phyloP scores from a whole-genome alignment of 805 yeast genomes.

The Trichomonascus vanleenenianus region DNA sequence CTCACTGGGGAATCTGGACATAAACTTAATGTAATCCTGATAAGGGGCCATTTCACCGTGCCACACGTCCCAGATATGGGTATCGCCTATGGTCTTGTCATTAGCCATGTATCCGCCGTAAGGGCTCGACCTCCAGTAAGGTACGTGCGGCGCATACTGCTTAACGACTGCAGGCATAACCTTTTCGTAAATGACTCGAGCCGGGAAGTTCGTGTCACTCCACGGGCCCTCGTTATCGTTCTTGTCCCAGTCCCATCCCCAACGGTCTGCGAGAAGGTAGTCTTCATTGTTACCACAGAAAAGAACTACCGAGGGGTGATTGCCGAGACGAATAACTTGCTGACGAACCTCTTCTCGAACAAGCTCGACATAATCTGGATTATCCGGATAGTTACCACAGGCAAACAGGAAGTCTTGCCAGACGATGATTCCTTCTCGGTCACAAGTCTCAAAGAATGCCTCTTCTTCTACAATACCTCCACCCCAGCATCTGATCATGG shows the following conservation, averaged over 20 bases:
- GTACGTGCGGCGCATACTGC: conserved; percentile 6
- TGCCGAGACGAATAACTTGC: conserved; percentile 35
- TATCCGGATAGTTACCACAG: conserved; percentile 44
- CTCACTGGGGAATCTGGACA: conserved; percentile 5
- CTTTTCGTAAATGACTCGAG: conserved; percentile 34
- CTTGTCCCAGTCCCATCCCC: conserved; percentile 13
- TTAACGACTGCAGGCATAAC: conserved; percentile 6
- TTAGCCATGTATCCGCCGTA: conserved; percentile 10
- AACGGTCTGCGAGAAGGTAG: conserved; percentile 36
- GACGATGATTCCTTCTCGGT: conserved; percentile 35
- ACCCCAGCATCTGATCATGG: conserved; percentile 41
- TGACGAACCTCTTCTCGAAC: conserved; percentile 34
- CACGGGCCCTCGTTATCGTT: conserved; percentile 6
- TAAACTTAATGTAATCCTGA: conserved; percentile 4
- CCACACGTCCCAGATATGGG: conserved; percentile 10
- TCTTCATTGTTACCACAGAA: conserved; percentile 36
- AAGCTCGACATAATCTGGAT: conserved; percentile 27
- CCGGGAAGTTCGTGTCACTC: conserved; percentile 30
- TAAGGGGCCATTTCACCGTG: conserved; percentile 5
- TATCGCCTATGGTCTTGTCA: conserved; percentile 7
- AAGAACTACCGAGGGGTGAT: conserved; percentile 30
- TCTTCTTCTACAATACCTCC: conserved; percentile 40
- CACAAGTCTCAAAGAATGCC: conserved; percentile 35
- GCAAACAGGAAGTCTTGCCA: conserved; percentile 53
- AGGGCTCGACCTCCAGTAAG: conserved; percentile 11